Conservation (phyloP, 228 moss, liverwort and hornwort species). For the Sphagnum magellanicum region DNA sequence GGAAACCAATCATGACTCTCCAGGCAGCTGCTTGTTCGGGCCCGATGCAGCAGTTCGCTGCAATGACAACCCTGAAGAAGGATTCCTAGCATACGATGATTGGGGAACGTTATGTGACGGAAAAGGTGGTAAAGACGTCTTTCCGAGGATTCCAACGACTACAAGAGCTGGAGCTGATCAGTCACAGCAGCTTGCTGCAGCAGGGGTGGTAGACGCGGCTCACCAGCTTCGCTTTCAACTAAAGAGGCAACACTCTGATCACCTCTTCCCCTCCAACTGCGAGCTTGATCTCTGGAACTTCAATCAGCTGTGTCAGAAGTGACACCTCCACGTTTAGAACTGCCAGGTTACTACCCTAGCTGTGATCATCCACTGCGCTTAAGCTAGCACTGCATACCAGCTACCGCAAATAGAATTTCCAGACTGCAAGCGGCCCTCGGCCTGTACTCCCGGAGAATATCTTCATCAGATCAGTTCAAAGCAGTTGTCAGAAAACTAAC, state of each 20-base stretch:
- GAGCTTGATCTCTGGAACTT: conserved; percentile 42
- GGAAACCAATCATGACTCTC: conserved; percentile 4
- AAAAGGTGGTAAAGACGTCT: conserved; percentile 7
- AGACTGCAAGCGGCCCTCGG: too few species aligned
- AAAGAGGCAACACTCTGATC: conserved; percentile 49
- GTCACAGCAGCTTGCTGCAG: conserved; percentile 1
- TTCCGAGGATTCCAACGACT: conserved; percentile 1
- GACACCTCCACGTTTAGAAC: too few species aligned
- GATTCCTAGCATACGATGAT: conserved; percentile 20
- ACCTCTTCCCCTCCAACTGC: conserved; percentile 11
- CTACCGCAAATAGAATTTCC: too few species aligned
- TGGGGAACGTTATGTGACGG: conserved; percentile 32
- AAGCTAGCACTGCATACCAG: too few species aligned
- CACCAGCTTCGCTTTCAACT: conserved; percentile 30
- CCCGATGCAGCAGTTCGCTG: neutral
- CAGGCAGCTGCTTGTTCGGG: neutral
- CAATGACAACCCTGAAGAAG: conserved; percentile 13
- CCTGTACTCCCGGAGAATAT: too few species aligned
- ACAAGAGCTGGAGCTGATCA: conserved; percentile 15
- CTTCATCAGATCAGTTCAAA: too few species aligned
- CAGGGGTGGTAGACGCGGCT: neutral
- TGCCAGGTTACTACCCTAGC: too few species aligned
- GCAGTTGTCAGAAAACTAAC: too few species aligned
- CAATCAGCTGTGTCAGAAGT: neutral
- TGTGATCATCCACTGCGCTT: too few species aligned